These are phyloP conservation scores for Eragrostis nindensis DNA, from an alignment of 176 grass and related monocot species.

Conservation along the genomic window DNA sequence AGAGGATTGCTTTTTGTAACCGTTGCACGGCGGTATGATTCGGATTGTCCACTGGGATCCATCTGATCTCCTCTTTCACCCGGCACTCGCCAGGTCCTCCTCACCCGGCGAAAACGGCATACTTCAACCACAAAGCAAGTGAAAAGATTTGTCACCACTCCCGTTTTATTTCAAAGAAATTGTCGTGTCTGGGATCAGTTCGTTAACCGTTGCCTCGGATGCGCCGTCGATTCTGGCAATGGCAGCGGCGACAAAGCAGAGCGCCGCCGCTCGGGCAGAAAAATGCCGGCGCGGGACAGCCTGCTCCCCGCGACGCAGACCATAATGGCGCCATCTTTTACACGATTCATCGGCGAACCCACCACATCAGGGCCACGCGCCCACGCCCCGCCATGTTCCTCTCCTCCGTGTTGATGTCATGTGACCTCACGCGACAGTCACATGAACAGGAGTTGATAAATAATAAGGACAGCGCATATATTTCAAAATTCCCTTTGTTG, in stretches of 20 bases:
- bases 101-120: too few species aligned
- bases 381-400: slow-evolving; percentile 32
- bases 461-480: not conserved
- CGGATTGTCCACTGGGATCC: too few species aligned
- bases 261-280: too few species aligned
- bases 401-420: slow-evolving; percentile 45
- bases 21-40: too few species aligned
- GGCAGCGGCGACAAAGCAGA: not conserved
- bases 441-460: slow-evolving; percentile 8
- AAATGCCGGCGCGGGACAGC: not conserved
- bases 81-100: too few species aligned
- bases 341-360: not conserved
- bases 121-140: too few species aligned
- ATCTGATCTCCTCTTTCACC: too few species aligned
- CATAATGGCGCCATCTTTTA: not conserved
- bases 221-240: not conserved
- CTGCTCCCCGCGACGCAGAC: slow-evolving; percentile 30
- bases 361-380: not conserved
- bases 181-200: not conserved
- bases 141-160: too few species aligned
- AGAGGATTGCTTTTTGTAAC: too few species aligned
- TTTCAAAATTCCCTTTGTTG: not conserved
- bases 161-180: too few species aligned
- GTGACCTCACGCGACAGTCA: slow-evolving; percentile 16
- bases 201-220: not conserved